Percentiles rank a stretch among this genome's conserved stretches.
These are phyloP conservation scores for Solanum megistacrolobum DNA, from an alignment of 257 asterid species.

Conservation along the genomic window DNA sequence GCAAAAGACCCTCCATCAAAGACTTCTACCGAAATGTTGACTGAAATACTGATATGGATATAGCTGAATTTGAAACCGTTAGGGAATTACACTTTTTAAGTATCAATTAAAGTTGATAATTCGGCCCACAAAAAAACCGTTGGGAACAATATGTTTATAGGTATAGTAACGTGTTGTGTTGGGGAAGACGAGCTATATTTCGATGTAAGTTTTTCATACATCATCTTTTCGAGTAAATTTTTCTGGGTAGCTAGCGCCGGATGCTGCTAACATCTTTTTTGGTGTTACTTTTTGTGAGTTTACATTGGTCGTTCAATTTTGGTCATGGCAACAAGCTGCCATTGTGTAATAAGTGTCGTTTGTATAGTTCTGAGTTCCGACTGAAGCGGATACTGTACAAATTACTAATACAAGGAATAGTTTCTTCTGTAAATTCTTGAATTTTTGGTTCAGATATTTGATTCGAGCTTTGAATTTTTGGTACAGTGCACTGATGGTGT, in stretches of 20 bases:
- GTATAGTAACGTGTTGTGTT: neutral
- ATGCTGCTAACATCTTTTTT: neutral
- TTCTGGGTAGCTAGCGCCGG: neutral
- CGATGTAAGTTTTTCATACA: neutral
- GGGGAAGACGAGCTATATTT: neutral
- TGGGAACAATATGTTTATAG: neutral
- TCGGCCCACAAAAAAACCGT: neutral
- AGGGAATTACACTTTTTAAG: too few relatives aligned
- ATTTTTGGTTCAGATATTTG: neutral
- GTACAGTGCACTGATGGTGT: neutral
- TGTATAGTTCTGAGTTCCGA: neutral
- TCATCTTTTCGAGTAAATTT: neutral
- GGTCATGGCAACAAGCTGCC: neutral
- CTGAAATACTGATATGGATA: neutral
- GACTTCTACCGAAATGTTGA: neutral
- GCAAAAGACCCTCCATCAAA: neutral
- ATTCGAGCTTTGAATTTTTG: neutral
- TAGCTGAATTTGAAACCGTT: neutral
- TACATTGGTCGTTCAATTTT: neutral
- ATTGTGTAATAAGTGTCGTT: neutral
- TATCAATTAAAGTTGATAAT: too few relatives aligned
- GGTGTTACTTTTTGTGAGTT: neutral
- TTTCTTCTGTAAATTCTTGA: neutral
- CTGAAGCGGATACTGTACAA: neutral
- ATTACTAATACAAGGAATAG: neutral